Evolutionary conservation across 139 green algal species (phyloP).

Genomic region (Chlorella sp.): DNA sequence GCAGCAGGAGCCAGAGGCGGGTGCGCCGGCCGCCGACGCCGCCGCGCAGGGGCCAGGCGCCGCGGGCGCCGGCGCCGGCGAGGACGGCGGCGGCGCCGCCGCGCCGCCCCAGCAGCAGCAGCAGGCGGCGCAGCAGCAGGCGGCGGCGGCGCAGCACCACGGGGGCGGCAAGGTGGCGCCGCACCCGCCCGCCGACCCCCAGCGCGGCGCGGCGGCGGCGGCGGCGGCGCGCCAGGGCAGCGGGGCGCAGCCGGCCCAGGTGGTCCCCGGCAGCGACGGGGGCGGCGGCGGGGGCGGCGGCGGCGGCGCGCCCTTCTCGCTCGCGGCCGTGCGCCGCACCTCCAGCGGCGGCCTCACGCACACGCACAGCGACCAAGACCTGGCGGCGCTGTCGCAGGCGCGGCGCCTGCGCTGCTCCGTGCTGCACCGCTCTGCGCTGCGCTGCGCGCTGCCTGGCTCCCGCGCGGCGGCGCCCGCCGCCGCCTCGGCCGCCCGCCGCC

Average conservation of each 20-base stretch:
- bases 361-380: no score
- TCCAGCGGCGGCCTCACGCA: no score
- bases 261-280: no score
- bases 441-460: not conserved
- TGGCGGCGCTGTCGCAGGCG: no score
- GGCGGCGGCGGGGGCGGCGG: no score
- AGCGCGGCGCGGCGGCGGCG: no score
- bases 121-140: not conserved
- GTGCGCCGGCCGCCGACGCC: not conserved
- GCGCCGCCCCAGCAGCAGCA: conserved; percentile 6
- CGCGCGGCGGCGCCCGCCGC: no score
- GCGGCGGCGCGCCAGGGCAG: no score
- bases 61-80: not conserved
- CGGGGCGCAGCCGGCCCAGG: no score
- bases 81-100: not conserved
- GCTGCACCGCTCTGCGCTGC: not conserved
- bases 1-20: not conserved
- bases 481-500: not conserved
- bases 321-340: no score
- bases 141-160: not conserved
- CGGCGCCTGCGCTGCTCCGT: not conserved
- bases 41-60: not conserved
- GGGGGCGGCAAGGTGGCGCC: not conserved
- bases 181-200: no score
- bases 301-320: no score